These are phyloP conservation scores for Geum urbanum DNA, from an alignment of 306 rosid species.

Conservation along the genomic window DNA sequence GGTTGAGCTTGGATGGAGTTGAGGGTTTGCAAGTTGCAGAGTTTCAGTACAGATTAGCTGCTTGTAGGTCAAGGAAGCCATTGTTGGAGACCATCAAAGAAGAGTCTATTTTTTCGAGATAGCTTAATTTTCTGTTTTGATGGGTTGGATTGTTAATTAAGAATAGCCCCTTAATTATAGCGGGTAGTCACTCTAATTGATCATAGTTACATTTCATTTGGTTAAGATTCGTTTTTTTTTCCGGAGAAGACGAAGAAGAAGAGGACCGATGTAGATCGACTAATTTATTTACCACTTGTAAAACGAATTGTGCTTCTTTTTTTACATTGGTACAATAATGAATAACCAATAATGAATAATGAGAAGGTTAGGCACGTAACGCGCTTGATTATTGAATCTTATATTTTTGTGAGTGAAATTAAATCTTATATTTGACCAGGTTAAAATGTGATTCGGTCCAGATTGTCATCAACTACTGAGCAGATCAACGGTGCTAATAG, in stretches of 20 bases:
- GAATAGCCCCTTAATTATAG: neutral
- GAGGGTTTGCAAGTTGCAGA: constrained; percentile 45
- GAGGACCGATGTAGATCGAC: neutral
- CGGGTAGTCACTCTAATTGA: neutral
- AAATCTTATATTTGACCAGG: neutral
- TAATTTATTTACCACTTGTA: neutral
- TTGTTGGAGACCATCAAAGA: constrained; percentile 78
- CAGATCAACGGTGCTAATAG: neutral
- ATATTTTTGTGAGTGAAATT: neutral
- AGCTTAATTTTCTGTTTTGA: neutral
- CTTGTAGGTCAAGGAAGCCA: constrained; percentile 76
- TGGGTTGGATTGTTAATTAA: neutral
- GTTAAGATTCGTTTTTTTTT: neutral
- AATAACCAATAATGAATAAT: neutral
- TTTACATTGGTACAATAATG: too few relatives aligned
- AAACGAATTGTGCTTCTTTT: too few relatives aligned
- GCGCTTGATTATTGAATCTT: neutral
- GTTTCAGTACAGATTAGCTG: constrained; percentile 49
- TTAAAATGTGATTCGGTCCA: neutral
- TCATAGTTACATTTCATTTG: neutral
- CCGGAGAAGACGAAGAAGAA: too few relatives aligned
- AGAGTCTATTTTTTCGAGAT: constrained; percentile 46
- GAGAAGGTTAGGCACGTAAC: neutral
- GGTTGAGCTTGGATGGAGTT: constrained; percentile 61
- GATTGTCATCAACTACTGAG: neutral